Evolutionary conservation across 2,329 filamentous ascomycete genomes (phyloP).

Genomic region (Hymenoscyphus linearis): DNA sequence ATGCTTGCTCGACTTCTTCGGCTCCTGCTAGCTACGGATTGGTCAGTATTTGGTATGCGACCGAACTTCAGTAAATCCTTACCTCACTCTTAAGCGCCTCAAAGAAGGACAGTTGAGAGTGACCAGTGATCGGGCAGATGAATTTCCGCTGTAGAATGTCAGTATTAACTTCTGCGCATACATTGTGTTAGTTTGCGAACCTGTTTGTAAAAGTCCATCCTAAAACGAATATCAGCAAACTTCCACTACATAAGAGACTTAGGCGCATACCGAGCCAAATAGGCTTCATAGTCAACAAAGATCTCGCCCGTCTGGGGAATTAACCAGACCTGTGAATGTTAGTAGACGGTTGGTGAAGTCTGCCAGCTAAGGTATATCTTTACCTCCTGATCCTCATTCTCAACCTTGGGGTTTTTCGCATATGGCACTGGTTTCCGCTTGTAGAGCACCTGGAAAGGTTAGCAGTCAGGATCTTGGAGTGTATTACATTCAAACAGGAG

Average conservation of each 20-base stretch:
- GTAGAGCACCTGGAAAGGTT: conserved; percentile 68
- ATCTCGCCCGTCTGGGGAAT: conserved; percentile 87
- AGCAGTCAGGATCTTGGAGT: neutral
- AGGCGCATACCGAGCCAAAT: conserved; percentile 66
- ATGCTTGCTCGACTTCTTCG: conserved; percentile 82
- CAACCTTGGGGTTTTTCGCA: conserved; percentile 62
- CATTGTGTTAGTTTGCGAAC: conserved; percentile 41
- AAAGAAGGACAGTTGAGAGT: conserved; percentile 86
- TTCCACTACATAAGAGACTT: conserved; percentile 12
- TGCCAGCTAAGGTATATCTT: conserved; percentile 28
- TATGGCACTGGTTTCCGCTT: conserved; percentile 94
- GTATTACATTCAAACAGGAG: neutral
- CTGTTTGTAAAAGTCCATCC: conserved; percentile 92
- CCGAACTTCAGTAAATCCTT: conserved; percentile 32
- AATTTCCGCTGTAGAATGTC: conserved; percentile 56
- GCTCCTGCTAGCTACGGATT: conserved; percentile 63
- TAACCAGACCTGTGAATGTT: conserved; percentile 71
- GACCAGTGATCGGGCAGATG: conserved; percentile 93
- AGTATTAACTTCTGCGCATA: conserved; percentile 20
- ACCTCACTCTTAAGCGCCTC: conserved; percentile 90
- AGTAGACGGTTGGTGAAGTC: conserved; percentile 14
- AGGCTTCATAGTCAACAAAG: conserved; percentile 83
- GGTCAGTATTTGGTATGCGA: conserved; percentile 26
- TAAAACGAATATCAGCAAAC: conserved; percentile 37
- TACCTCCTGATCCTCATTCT: conserved; percentile 82